A percentile compares a stretch with the other conserved stretches of the same genome.
These are phyloP conservation scores for Trypanosoma conorhini DNA, from an alignment of 208 protist species.

Conservation along the genomic window DNA sequence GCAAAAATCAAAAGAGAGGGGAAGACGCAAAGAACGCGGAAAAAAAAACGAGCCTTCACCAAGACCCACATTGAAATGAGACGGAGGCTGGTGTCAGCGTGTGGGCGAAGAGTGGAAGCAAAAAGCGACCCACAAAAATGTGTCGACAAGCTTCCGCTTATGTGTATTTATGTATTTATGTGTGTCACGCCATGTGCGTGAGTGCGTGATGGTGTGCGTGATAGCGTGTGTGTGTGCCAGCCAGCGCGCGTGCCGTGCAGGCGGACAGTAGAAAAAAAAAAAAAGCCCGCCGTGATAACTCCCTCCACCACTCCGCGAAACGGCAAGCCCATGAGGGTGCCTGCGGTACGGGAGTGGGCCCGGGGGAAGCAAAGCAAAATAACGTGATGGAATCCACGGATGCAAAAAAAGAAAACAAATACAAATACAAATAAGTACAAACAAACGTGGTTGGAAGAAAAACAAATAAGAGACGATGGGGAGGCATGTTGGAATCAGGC, in stretches of 20 bases:
- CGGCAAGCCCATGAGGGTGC: background rate
- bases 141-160: too few relatives aligned
- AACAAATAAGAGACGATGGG: background rate
- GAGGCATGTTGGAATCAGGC: background rate
- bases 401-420: too few relatives aligned
- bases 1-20: background rate
- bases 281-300: background rate
- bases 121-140: too few relatives aligned
- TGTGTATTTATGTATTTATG: too few relatives aligned
- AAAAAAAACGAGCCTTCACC: background rate
- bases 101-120: background rate
- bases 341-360: too few relatives aligned
- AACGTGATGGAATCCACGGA: background rate
- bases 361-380: background rate
- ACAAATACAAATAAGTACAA: background rate
- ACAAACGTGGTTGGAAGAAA: background rate
- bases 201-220: too few relatives aligned
- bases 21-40: background rate
- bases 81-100: background rate
- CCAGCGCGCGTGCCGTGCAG: background rate
- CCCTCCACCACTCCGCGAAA: background rate
- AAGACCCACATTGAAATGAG: background rate
- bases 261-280: background rate
- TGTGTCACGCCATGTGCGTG: too few relatives aligned
- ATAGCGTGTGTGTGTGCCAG: too few relatives aligned